These are phyloP conservation scores for Podila epicladia DNA, from an alignment of 192 early-diverging fungal species.

Conservation along the genomic window DNA sequence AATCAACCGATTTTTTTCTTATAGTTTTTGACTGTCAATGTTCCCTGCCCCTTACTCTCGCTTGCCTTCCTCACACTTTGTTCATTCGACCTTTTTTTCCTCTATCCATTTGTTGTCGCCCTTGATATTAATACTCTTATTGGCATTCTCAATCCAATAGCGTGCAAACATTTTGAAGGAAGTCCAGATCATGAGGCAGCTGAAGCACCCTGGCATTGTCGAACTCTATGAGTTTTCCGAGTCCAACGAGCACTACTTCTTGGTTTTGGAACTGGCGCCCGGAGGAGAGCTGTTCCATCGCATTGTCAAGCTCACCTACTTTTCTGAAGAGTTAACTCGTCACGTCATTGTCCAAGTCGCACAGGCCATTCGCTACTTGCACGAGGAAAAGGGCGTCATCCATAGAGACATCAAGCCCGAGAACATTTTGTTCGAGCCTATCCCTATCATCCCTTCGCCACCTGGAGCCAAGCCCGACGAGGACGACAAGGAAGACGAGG, in stretches of 20 bases:
- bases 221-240: slow-evolving; percentile 80
- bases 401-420: slow-evolving; percentile 96
- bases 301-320: slow-evolving; percentile 83
- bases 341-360: slow-evolving; percentile 91
- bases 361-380: slow-evolving; percentile 83
- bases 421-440: slow-evolving; percentile 84
- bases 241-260: slow-evolving; percentile 77
- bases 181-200: slow-evolving; percentile 83
- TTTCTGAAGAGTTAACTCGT: slow-evolving; percentile 80
- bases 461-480: slow-evolving; percentile 60
- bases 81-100: neutral
- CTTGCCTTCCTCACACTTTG: neutral
- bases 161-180: slow-evolving; percentile 88
- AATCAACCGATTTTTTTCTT: neutral
- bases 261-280: slow-evolving; percentile 84
- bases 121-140: neutral
- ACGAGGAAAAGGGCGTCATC: slow-evolving; percentile 82
- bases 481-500: slow-evolving; percentile 78
- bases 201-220: slow-evolving; percentile 83
- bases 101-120: too few species aligned
- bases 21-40: neutral
- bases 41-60: neutral
- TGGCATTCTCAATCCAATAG: slow-evolving; percentile 33
- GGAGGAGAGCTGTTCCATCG: slow-evolving; percentile 94
- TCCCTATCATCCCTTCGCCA: slow-evolving; percentile 66